Evolutionary conservation across 768 basidiomycete species (phyloP).

Genomic region (Serendipita indica): DNA sequence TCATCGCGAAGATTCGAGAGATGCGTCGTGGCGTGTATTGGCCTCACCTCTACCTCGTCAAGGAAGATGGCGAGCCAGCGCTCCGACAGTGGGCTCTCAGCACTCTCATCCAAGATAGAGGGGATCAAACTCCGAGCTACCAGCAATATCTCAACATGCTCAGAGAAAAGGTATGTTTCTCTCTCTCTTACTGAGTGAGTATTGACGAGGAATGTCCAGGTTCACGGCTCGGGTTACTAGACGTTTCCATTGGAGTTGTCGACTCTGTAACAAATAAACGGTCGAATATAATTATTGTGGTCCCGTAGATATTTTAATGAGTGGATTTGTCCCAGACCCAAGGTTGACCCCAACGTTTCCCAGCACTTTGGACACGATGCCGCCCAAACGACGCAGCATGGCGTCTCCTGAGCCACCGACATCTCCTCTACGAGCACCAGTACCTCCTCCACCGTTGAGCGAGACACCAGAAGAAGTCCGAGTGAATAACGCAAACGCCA

Average conservation of each 20-base stretch:
- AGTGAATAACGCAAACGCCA: constrained; percentile 37
- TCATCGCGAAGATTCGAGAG: constrained; percentile 89
- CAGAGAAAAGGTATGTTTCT: constrained; percentile 66
- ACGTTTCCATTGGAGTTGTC: neutral
- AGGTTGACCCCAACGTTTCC: neutral
- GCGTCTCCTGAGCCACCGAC: constrained; percentile 2
- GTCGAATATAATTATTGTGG: neutral
- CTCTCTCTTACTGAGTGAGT: neutral
- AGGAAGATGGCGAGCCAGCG: constrained; percentile 94
- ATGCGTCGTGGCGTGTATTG: constrained; percentile 85
- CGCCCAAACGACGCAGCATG: constrained; percentile 4
- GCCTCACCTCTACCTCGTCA: constrained; percentile 90
- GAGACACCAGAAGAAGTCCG: constrained; percentile 25
- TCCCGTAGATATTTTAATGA: neutral
- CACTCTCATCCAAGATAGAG: constrained; percentile 86
- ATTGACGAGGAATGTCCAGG: neutral
- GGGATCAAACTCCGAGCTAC: constrained; percentile 89
- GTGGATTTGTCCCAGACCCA: neutral
- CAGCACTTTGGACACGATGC: neutral
- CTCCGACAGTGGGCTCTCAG: constrained; percentile 91
- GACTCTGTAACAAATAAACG: neutral
- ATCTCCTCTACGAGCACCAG: constrained; percentile 5
- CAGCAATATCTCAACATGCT: constrained; percentile 82
- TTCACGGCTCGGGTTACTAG: constrained; percentile 6
- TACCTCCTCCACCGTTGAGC: constrained; percentile 7